These are phyloP conservation scores for Blastobotrys buckinghamii DNA, from an alignment of 1,139 yeast genomes.

Conservation along the genomic window DNA sequence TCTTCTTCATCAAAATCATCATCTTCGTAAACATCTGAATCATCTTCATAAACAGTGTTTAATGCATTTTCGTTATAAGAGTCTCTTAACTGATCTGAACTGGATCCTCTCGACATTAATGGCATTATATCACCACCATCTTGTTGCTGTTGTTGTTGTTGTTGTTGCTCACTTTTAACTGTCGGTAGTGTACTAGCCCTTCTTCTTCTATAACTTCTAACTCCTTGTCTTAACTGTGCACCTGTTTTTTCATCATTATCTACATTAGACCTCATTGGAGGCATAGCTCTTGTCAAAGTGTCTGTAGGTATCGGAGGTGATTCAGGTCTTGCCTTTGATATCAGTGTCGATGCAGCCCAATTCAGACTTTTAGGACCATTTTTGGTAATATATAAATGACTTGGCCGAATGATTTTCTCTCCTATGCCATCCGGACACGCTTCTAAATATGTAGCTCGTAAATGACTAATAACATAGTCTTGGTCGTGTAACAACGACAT, in stretches of 20 bases:
- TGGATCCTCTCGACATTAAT: conserved; percentile 3
- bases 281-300: conserved; percentile 13
- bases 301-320: conserved; percentile 29
- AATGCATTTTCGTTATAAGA: not conserved
- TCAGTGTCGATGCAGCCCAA: conserved; percentile 26
- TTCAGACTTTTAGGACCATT: conserved; percentile 24
- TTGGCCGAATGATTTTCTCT: conserved; percentile 29
- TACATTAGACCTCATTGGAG: conserved; percentile 4
- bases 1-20: not conserved
- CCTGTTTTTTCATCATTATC: conserved; percentile 14
- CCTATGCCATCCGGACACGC: conserved; percentile 32
- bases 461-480: conserved; percentile 30
- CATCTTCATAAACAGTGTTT: conserved; percentile 4
- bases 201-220: conserved; percentile 3
- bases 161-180: not conserved
- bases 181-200: conserved; percentile 17
- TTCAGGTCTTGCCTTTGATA: conserved; percentile 24
- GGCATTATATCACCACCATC: conserved; percentile 4
- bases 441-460: conserved; percentile 31
- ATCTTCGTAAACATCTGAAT: conserved; percentile 8
- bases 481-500: conserved; percentile 30
- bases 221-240: conserved; percentile 12
- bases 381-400: conserved; percentile 28
- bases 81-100: not conserved
- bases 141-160: too few relatives aligned